Conservation (phyloP, 441 rosid species). For the Euphorbia schlechtendalii region DNA sequence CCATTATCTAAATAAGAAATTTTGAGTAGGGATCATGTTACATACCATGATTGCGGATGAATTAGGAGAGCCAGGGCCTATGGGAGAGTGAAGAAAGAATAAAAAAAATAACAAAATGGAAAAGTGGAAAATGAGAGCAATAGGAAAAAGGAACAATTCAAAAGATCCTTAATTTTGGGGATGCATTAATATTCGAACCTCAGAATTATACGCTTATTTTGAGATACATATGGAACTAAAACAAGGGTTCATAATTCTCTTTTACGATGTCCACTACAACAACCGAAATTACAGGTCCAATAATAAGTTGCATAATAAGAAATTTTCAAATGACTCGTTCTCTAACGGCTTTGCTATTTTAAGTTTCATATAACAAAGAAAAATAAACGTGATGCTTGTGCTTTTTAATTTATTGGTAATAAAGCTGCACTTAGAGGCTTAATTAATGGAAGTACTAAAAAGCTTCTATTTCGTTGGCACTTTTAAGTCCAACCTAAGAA, state of each 20-base stretch:
- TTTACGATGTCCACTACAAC: slow-evolving; percentile 24
- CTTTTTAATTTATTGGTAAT: no score
- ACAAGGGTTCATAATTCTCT: slow-evolving; percentile 27
- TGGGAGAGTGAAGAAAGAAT: slow-evolving; percentile 21
- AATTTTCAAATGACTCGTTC: no score
- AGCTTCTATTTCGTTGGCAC: no score
- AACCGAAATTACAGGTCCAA: not conserved
- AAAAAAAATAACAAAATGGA: slow-evolving; percentile 14
- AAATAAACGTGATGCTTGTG: no score
- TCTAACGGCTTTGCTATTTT: no score
- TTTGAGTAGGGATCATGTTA: no score
- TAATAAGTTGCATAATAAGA: no score
- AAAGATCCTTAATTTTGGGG: slow-evolving; percentile 48
- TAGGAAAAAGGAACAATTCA: slow-evolving; percentile 13
- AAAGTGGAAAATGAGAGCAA: slow-evolving; percentile 9
- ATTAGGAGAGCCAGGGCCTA: slow-evolving; percentile 27
- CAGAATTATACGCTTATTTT: slow-evolving; percentile 30
- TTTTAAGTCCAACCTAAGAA: no score
- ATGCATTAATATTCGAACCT: slow-evolving; percentile 12
- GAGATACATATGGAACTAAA: slow-evolving; percentile 40
- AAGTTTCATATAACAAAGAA: no score
- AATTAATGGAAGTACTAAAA: no score
- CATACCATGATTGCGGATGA: slow-evolving; percentile 50
- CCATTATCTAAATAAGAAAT: no score
- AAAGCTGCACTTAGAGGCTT: no score